A percentile compares a stretch with the other conserved stretches of the same genome.
phyloP scores from a whole-genome alignment of 768 basidiomycete species.

The Jaapia argillacea region DNA sequence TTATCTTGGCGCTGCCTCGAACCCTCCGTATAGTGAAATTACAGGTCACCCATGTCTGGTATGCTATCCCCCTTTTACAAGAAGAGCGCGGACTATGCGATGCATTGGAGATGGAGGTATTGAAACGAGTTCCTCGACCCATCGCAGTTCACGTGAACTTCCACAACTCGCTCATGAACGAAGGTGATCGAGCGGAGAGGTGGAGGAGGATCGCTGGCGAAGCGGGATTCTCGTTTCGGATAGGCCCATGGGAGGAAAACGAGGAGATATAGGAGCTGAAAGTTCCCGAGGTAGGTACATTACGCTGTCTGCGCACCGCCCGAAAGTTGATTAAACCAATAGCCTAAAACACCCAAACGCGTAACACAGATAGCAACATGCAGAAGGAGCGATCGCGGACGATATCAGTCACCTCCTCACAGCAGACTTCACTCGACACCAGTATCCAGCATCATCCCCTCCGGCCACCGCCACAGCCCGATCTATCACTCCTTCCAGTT shows the following conservation, averaged over 20 bases:
- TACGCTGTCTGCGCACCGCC: too few relatives aligned
- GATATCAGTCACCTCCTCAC: too few relatives aligned
- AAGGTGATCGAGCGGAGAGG: slow-evolving; percentile 13
- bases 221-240: slow-evolving; percentile 12
- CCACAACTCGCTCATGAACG: slow-evolving; percentile 7
- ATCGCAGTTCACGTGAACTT: slow-evolving; percentile 8
- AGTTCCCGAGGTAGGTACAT: too few relatives aligned
- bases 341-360: too few relatives aligned
- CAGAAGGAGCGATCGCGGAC: too few relatives aligned
- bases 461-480: too few relatives aligned
- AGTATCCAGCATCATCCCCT: too few relatives aligned
- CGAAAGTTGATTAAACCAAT: too few relatives aligned
- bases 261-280: slow-evolving; percentile 12
- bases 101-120: slow-evolving; percentile 15
- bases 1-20: slow-evolving; percentile 20
- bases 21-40: slow-evolving; percentile 24
- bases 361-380: too few relatives aligned
- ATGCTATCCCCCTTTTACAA: slow-evolving; percentile 16
- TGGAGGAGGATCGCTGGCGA: slow-evolving; percentile 18
- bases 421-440: too few relatives aligned
- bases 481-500: too few relatives aligned
- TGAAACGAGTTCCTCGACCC: slow-evolving; percentile 7
- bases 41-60: slow-evolving; percentile 24
- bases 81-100: slow-evolving; percentile 23
- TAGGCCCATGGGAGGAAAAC: slow-evolving; percentile 20